These are phyloP conservation scores for Akanthomyces muscarius DNA, from an alignment of 2,329 filamentous ascomycete genomes.

Conservation along the genomic window DNA sequence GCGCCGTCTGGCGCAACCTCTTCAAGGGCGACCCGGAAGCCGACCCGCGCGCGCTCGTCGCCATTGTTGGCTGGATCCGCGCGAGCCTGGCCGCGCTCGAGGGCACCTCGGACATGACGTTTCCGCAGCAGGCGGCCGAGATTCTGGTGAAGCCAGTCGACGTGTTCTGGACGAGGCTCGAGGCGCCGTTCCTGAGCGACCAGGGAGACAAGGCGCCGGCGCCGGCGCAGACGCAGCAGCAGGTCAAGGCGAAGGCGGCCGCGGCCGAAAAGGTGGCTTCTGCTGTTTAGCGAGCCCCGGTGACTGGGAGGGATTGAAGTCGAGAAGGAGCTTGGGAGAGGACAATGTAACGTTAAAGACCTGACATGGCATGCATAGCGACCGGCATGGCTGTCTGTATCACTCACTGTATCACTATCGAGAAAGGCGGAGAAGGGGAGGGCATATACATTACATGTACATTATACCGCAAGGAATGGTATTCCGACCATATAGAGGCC, in stretches of 20 bases:
- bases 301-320: not conserved
- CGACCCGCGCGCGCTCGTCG: constrained; percentile 48
- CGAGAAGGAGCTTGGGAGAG: not conserved
- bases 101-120: constrained; percentile 43
- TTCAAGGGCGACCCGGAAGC: constrained; percentile 65
- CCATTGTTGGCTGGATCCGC: constrained; percentile 56
- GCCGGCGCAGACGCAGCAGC: not conserved
- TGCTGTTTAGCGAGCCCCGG: not conserved
- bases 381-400: constrained; percentile 18
- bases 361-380: not conserved
- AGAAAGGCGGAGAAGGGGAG: not conserved
- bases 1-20: constrained; percentile 89
- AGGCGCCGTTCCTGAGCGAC: constrained; percentile 35
- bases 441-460: constrained; percentile 11
- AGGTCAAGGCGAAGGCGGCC: constrained; percentile 7
- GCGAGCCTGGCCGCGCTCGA: constrained; percentile 45
- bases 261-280: constrained; percentile 5
- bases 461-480: not conserved
- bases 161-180: constrained; percentile 44
- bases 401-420: constrained; percentile 4
- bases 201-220: constrained; percentile 18
- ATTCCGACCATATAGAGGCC: not conserved
- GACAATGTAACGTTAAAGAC: constrained; percentile 5
- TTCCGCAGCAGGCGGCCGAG: constrained; percentile 29
- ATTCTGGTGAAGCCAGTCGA: constrained; percentile 35